Evolutionary conservation across 305 asterid genomes (phyloP).

Genomic region (Petunia hybrid): DNA sequence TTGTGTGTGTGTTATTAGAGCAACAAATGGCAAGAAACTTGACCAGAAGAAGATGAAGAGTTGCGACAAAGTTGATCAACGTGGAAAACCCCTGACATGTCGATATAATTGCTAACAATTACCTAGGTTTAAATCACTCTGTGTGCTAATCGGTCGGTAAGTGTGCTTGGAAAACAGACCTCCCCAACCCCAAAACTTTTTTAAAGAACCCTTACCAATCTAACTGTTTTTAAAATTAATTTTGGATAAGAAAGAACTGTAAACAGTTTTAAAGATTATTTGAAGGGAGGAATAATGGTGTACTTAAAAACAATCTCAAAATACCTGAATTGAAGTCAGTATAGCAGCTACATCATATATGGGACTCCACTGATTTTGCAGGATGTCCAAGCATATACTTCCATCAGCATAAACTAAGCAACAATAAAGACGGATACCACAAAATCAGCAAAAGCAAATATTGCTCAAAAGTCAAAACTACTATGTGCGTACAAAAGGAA

Average conservation of each 20-base stretch:
- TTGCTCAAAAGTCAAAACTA: background rate
- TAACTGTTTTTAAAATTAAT: background rate
- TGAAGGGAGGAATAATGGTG: background rate
- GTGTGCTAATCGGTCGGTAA: background rate
- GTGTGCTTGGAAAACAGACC: background rate
- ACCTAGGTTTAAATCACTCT: background rate
- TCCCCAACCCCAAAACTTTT: background rate
- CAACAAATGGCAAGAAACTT: background rate
- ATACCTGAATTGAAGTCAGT: slow-evolving; percentile 35
- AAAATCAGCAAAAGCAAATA: background rate
- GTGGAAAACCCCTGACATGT: background rate
- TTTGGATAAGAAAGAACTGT: background rate
- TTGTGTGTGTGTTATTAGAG: background rate
- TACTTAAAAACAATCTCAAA: background rate
- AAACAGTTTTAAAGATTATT: background rate
- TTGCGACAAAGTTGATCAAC: background rate
- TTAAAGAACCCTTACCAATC: background rate
- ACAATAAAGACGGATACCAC: background rate
- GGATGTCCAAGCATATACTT: slow-evolving; percentile 36
- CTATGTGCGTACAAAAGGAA: background rate
- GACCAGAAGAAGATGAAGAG: background rate
- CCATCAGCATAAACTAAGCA: slow-evolving; percentile 33
- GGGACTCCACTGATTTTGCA: slow-evolving; percentile 39
- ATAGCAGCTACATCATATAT: slow-evolving; percentile 36
- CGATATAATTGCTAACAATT: background rate